Evolutionary conservation across 2,329 filamentous ascomycete genomes (phyloP).

Genomic region (Gnomoniopsis smithogilvyi): DNA sequence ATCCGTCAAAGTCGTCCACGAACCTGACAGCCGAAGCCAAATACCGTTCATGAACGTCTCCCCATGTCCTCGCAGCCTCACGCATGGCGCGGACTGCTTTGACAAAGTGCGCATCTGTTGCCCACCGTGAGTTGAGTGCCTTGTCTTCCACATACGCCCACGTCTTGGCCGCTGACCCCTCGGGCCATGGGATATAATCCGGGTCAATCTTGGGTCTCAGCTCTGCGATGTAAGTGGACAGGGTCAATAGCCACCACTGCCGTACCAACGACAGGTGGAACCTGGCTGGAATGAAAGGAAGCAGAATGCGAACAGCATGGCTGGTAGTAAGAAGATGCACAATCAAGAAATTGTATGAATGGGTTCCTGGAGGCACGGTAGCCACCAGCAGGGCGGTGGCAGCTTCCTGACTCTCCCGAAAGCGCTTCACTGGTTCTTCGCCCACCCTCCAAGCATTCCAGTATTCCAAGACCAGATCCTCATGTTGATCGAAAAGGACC

Average conservation of each 20-base stretch:
- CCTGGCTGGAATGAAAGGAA: conserved; percentile 71
- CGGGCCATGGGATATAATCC: conserved; percentile 52
- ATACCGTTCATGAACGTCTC: conserved; percentile 63
- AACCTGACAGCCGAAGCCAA: conserved; percentile 68
- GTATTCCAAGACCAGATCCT: conserved; percentile 73
- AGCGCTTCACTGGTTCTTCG: conserved; percentile 66
- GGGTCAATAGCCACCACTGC: conserved; percentile 85
- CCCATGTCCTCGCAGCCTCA: conserved; percentile 73
- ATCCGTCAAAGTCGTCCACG: conserved; percentile 69
- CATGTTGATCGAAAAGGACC: conserved; percentile 64
- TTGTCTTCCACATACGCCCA: conserved; percentile 77
- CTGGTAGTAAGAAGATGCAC: conserved; percentile 80
- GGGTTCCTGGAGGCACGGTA: conserved; percentile 53
- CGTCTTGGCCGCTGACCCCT: conserved; percentile 59
- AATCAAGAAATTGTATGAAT: conserved; percentile 78
- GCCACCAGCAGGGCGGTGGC: conserved; percentile 61
- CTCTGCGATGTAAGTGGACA: conserved; percentile 75
- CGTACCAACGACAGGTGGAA: conserved; percentile 72
- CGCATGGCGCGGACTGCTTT: conserved; percentile 75
- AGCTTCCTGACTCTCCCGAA: conserved; percentile 66
- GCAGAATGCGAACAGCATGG: conserved; percentile 81
- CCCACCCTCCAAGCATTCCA: conserved; percentile 82
- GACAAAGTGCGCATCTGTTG: conserved; percentile 78
- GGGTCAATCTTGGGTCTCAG: conserved; percentile 68
- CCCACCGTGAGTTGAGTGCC: conserved; percentile 65